Evolutionary conservation across 805 yeast genomes (phyloP), one percentile per base, ranked within the genome.

Genomic region (Trichomonascus vanleenenianus): DNA sequence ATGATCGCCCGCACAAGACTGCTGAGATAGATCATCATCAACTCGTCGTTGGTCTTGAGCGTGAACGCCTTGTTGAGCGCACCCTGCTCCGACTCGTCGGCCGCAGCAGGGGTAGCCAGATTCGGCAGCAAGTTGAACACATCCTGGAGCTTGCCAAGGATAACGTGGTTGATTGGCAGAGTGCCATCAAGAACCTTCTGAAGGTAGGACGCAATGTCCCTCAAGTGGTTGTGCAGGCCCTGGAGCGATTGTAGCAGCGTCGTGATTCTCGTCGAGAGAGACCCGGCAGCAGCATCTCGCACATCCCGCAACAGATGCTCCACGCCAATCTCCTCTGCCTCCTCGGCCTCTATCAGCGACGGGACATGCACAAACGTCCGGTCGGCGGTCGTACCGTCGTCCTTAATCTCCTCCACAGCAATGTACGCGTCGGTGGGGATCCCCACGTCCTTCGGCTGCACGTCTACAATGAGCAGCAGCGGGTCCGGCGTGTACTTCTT

Each of bases 321-420:
- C 11, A 93, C 99, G 51, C 98, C 99, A 55, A 93, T 93, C 66
- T 93, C 99, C 67, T 93, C 99, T 8, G 98, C 98, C 63, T 93
- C 99, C 62, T 93, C 98, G 2, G 99, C 99, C 62, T 85, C 91
- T 52, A 94, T 87, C 25, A 78, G 72, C 11, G 96, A 85, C 9
- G 97, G 96, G 27, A 91, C 79, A 65, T 93, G 98, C 40, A 85
- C 78, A 68, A 93, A 93, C 2, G 97, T 88, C 66, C 83, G 83
- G 60, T 87, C 95, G 7, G 95, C 85, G 3, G 89, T 79, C 1
- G 96, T 78, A 16, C 98, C 98, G 64, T 93, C 97, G 58, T 88
- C 94, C 61, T 88, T 89, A 48, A 93, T 85, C 68, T 93, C 97
- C 62, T 93, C 97, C 33, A 91, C 79, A 3, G 97, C 94, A 52